Evolutionary conservation across 768 basidiomycete species (phyloP).

Genomic region (Mrakia hoshinonis): DNA sequence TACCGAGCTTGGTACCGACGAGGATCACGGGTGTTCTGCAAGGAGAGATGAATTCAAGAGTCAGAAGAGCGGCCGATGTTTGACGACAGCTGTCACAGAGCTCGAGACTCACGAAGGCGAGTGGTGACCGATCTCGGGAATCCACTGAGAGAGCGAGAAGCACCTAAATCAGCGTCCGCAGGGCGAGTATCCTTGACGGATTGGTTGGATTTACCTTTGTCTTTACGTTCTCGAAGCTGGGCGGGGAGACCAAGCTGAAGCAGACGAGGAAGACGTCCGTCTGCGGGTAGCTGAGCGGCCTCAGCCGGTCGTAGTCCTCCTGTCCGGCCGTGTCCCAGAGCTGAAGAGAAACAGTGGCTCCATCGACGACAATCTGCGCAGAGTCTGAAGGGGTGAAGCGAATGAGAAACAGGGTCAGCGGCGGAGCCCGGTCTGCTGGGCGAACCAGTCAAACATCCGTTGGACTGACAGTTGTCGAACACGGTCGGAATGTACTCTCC

Average conservation of each 20-base stretch:
- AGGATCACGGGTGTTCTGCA: slow-evolving; percentile 36
- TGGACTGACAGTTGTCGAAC: slow-evolving; percentile 75
- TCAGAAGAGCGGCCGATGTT: no score
- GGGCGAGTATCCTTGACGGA: background rate
- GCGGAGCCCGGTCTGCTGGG: background rate
- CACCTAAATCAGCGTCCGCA: background rate
- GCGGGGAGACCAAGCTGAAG: slow-evolving; percentile 56
- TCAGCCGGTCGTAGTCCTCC: slow-evolving; percentile 72
- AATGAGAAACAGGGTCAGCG: background rate
- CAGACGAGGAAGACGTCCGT: slow-evolving; percentile 96
- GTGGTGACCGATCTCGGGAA: slow-evolving; percentile 21
- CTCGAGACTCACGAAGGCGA: slow-evolving; percentile 17
- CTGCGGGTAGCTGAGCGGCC: slow-evolving; percentile 78
- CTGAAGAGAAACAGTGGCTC: slow-evolving; percentile 85
- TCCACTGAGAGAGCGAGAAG: slow-evolving; percentile 20
- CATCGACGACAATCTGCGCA: slow-evolving; percentile 69
- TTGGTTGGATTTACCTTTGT: slow-evolving; percentile 41
- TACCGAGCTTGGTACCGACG: slow-evolving; percentile 44
- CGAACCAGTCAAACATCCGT: background rate
- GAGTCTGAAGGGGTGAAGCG: background rate
- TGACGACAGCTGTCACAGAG: no score
- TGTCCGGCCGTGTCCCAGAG: slow-evolving; percentile 99
- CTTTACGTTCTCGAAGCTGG: slow-evolving; percentile 72
- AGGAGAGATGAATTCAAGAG: slow-evolving; percentile 41
- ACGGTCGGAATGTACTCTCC: slow-evolving; percentile 64